Base-by-base conservation (phyloP, 345 rosid genomes). In the Carallia brachiata region DNA sequence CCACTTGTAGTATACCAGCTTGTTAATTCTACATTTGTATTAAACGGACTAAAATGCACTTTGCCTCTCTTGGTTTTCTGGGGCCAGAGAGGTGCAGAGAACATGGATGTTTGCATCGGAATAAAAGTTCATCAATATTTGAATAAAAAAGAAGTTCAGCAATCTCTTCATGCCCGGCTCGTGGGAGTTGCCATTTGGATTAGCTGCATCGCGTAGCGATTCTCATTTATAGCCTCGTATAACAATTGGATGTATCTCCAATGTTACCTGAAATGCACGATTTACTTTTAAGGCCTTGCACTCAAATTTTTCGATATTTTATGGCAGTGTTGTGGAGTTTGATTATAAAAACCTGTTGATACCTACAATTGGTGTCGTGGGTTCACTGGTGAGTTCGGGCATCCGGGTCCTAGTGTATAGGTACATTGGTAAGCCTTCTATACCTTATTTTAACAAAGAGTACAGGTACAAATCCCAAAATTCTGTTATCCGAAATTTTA, bases 141-240 rank as follows among this genome's bases (percentile, higher is more conserved):
- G 64, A 76, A 76, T 63, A 66, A 28, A n/a, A 71, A 70, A 76
- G 61, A 66, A 6, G 72, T 76, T 30, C 79, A 66, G 62, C 58
- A 57, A 65, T 71, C 79, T 17, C 55, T 76, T 28, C 75, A 76
- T 54, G 79, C 75, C 23, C 31, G 62, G 63, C 79, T 70, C 13
- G 58, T 70, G 1, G 75, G 75, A 32, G 60, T 76, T 52, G n/a
- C 55, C 52, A 54, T 23, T n/a, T 71, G 79, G 75, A 40, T 19
- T 17, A 4, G 23, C 62, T 76, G 75, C 64, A 70, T 60, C 72
- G 16, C 9, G 79, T 76, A 66, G 32, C 34, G 30, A 55, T 65
- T 6, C 36, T 10, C 37, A 3, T 18, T n/a, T 48, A 12, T 40
- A 8, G 15, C 60, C 60, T n/a, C n/a, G n/a, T n/a, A n/a, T n/a